Conservation (phyloP, 2,329 filamentous ascomycete species). For the Westerdykella sp. region DNA sequence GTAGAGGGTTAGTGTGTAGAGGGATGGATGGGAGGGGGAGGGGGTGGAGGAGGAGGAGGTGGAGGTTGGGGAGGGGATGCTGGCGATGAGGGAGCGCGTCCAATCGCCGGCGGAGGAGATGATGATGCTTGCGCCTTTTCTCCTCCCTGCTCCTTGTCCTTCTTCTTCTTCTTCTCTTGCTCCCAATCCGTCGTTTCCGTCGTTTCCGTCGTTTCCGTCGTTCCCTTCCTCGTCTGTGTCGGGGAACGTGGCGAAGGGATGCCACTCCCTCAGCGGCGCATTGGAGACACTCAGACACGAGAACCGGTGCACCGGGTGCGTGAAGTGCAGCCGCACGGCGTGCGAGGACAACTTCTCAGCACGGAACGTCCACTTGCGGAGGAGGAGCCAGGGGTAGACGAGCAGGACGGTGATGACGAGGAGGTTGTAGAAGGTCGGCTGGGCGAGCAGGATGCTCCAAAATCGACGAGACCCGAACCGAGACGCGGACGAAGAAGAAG, state of each 20-base stretch:
- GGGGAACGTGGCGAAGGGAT: slow-evolving; percentile 36
- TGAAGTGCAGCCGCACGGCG: slow-evolving; percentile 59
- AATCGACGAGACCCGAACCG: neutral
- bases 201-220: too few species aligned
- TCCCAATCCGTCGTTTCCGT: too few species aligned
- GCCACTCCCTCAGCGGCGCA: slow-evolving; percentile 30
- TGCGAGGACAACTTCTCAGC: slow-evolving; percentile 65
- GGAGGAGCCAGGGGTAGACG: slow-evolving; percentile 65
- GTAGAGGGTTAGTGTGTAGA: slow-evolving; percentile 16
- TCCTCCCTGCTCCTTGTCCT: too few species aligned
- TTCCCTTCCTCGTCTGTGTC: neutral
- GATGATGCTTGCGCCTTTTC: slow-evolving; percentile 19
- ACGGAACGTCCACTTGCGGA: slow-evolving; percentile 61
- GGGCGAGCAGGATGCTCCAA: slow-evolving; percentile 5
- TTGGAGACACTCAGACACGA: slow-evolving; percentile 26
- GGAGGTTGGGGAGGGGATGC: slow-evolving; percentile 1
- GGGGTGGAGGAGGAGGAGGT: neutral
- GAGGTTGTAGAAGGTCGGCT: slow-evolving; percentile 58
- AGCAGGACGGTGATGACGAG: slow-evolving; percentile 58
- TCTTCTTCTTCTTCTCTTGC: neutral
- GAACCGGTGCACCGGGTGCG: slow-evolving; percentile 24
- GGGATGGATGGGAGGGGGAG: slow-evolving; percentile 1
- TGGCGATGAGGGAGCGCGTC: slow-evolving; percentile 18
- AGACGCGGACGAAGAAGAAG: neutral
- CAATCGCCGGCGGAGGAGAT: slow-evolving; percentile 34